A percentile compares a stretch with the other conserved stretches of the same genome.
These are phyloP conservation scores for Cynara cardunculus DNA, from an alignment of 129 eudicot species.

Conservation along the genomic window DNA sequence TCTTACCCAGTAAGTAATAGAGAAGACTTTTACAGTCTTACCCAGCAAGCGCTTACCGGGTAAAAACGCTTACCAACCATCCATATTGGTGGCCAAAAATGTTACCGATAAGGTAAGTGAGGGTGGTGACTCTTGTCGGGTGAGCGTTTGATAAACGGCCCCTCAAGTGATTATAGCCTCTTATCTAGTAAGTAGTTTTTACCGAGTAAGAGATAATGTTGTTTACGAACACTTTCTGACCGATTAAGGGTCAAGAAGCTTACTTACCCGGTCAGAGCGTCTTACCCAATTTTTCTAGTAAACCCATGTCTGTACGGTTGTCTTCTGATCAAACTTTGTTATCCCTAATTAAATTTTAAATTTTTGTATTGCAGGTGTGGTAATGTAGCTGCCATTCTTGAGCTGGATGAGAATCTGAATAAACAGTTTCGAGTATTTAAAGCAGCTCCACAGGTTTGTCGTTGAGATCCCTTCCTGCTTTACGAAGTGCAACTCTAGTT, in stretches of 20 bases:
- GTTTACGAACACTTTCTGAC: background rate
- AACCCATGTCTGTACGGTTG: background rate
- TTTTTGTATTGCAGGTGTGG: conserved; percentile 73
- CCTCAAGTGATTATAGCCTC: background rate
- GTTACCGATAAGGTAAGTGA: background rate
- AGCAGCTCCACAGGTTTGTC: conserved; percentile 97
- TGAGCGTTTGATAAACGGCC: too few relatives aligned
- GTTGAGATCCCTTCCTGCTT: background rate
- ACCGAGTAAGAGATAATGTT: background rate
- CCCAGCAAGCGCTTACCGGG: background rate
- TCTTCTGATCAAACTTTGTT: background rate
- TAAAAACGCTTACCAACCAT: too few relatives aligned
- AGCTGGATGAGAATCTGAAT: conserved; percentile 87
- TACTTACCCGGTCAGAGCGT: background rate
- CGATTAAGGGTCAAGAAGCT: background rate
- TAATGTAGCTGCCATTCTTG: conserved; percentile 96
- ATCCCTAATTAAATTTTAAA: background rate
- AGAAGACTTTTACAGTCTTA: too few relatives aligned
- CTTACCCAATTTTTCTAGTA: background rate
- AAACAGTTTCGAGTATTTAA: conserved; percentile 86
- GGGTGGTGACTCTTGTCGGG: too few relatives aligned
- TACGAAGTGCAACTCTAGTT: background rate
- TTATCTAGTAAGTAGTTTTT: background rate
- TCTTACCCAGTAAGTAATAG: too few relatives aligned
- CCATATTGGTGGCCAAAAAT: too few relatives aligned